Percentiles rank a stretch among this genome's conserved stretches.
Evolutionary conservation across 148 eudicot species (phyloP).

Genomic region (Linanthus parryae): DNA sequence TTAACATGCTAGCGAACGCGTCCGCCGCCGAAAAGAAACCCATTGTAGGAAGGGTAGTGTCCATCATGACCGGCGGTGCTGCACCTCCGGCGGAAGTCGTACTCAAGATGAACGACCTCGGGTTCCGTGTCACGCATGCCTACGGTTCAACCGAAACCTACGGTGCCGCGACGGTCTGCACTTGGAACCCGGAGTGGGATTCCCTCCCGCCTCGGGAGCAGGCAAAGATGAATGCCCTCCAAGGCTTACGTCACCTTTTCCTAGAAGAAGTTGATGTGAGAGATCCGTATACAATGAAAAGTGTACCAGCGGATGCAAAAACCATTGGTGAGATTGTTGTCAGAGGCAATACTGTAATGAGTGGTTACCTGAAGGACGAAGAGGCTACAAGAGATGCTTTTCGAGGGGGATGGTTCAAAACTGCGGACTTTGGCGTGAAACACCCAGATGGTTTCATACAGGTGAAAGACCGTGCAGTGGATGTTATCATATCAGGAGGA

Average conservation of each 20-base stretch:
- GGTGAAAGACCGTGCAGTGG: slow-evolving; percentile 56
- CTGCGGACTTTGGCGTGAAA: slow-evolving; percentile 60
- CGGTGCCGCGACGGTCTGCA: slow-evolving; percentile 61
- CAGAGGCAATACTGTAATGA: slow-evolving; percentile 73
- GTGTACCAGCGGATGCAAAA: slow-evolving; percentile 47
- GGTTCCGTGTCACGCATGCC: slow-evolving; percentile 41
- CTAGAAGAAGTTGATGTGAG: slow-evolving; percentile 55
- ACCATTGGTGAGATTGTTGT: slow-evolving; percentile 77
- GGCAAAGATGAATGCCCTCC: slow-evolving; percentile 58
- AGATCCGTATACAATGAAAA: slow-evolving; percentile 44
- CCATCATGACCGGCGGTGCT: slow-evolving; percentile 56
- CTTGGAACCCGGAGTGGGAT: slow-evolving; percentile 73
- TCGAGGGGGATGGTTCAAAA: slow-evolving; percentile 58
- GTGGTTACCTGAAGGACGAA: slow-evolving; percentile 44
- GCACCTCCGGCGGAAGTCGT: slow-evolving; percentile 57
- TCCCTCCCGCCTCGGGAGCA: slow-evolving; percentile 22
- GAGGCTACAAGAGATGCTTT: slow-evolving; percentile 52
- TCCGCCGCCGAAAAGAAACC: slow-evolving; percentile 23
- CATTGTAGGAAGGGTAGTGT: slow-evolving; percentile 40
- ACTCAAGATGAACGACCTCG: slow-evolving; percentile 52
- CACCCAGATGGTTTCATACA: slow-evolving; percentile 59
- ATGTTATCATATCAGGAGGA: slow-evolving; percentile 69
- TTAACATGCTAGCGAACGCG: slow-evolving; percentile 51
- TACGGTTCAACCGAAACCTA: slow-evolving; percentile 71
- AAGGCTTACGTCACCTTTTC: slow-evolving; percentile 48